Base-by-base conservation (phyloP, 2,329 filamentous ascomycete species). In the Epicoccum sorghinum region DNA sequence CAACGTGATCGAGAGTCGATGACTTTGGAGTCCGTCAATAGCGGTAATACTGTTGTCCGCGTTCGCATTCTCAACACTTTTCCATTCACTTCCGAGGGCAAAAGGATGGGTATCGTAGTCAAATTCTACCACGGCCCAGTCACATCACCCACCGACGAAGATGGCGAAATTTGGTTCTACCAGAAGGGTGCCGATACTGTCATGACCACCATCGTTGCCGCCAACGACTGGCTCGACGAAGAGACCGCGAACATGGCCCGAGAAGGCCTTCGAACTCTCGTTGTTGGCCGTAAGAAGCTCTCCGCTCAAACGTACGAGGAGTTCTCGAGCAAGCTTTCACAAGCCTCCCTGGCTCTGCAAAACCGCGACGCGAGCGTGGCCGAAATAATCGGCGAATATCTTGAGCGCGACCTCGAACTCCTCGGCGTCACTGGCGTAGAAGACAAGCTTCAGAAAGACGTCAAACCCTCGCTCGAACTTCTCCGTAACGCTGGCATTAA, bases 181-280 rank as follows among this genome's bases (percentile, higher is more conserved):
- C 93, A 99, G 69, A 99, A 99, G 76, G 95, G 95, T 57, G 96
- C 95, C 3, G 96, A 99, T 72, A 98, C 95, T 0, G 93, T 99
- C 60, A 99, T 99, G 96, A 86, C 88, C n/a, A 84, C 88, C 3
- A 98, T 99, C 61, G 95, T 99, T 32, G 91, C 89, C 7, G 86
- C 93, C 14, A 99, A 98, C 69, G 95, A 99, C 78, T 99, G 95
- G 96, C 86, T 99, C 0, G 95, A 99, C 64, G 95, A 99, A 74
- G 95, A 99, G 75, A 98, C 95, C 0, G 91, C 91, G n/a, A 99
- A 99, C 73, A 99, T 99, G 96, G 96, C 96, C 5, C 87, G 95
- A 42, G 96, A 99, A 80, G 95, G 95, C 35, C 80, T 99, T 44
- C 88, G 95, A 53, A 99, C 95, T 0, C 82, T 99, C 5, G 95